Evolutionary conservation across 352 stramenopile genomes (phyloP).

Genomic region (Pythium plurisporium): DNA sequence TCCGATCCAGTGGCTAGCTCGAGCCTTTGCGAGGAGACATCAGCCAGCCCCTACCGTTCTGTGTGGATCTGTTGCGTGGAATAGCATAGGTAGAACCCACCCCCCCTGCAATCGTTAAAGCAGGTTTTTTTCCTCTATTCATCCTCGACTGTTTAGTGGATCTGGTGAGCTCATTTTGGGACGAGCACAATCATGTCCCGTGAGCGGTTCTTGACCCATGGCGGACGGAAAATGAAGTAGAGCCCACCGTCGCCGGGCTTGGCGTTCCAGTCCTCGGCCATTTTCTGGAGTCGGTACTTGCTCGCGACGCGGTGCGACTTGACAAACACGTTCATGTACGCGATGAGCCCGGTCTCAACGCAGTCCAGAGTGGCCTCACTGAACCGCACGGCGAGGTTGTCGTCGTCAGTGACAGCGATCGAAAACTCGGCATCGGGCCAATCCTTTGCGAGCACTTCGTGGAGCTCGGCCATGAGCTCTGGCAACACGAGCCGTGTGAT

Average conservation of each 20-base stretch:
- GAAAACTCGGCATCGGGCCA: constrained; percentile 58
- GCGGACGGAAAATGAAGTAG: constrained; percentile 42
- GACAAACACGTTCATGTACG: constrained; percentile 83
- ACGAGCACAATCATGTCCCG: constrained; percentile 20
- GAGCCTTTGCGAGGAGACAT: no score
- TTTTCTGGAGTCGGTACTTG: constrained; percentile 75
- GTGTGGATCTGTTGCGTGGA: constrained; percentile 4
- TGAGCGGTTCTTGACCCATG: constrained; percentile 29
- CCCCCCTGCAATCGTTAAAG: no score
- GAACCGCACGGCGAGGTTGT: constrained; percentile 62
- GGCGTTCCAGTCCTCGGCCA: constrained; percentile 75
- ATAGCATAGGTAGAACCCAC: constrained; percentile 20
- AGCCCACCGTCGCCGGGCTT: constrained; percentile 29
- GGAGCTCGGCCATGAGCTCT: constrained; percentile 69
- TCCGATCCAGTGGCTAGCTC: no score
- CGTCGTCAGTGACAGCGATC: constrained; percentile 50
- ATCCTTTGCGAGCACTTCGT: constrained; percentile 50
- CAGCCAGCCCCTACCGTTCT: no score
- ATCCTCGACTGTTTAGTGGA: no score
- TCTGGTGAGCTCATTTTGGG: constrained; percentile 1
- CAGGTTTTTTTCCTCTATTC: background rate
- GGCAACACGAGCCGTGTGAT: constrained; percentile 64
- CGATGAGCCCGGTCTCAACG: constrained; percentile 50
- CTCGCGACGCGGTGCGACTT: constrained; percentile 55
- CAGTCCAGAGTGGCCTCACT: constrained; percentile 39